phyloP scores from a whole-genome alignment of 306 rosid species.

The Ormosia emarginata region DNA sequence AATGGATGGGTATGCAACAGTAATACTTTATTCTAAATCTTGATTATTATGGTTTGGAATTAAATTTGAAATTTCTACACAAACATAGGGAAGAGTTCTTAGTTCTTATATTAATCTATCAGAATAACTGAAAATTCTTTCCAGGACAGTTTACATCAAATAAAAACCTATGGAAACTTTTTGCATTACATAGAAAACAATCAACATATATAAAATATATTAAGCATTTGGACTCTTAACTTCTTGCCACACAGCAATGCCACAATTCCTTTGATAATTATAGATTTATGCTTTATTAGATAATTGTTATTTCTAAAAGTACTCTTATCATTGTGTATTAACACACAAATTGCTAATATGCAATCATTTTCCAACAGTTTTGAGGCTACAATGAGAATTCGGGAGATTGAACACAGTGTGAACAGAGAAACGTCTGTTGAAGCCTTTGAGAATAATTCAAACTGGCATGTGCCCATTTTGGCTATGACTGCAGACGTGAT shows the following conservation, averaged over 20 bases:
- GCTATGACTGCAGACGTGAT: slow-evolving; percentile 98
- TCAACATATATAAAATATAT: background rate
- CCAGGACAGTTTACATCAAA: background rate
- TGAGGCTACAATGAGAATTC: slow-evolving; percentile 68
- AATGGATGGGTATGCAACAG: slow-evolving; percentile 84
- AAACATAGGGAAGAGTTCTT: background rate
- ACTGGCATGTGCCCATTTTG: slow-evolving; percentile 72
- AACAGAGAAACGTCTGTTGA: slow-evolving; percentile 44
- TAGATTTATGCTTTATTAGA: background rate
- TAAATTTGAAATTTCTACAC: slow-evolving; percentile 1
- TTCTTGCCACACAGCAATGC: background rate
- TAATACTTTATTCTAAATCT: background rate
- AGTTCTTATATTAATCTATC: background rate
- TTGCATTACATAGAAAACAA: background rate
- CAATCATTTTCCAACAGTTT: slow-evolving; percentile 45
- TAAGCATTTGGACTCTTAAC: background rate
- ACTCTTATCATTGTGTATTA: background rate
- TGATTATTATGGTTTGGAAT: background rate
- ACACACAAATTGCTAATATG: background rate
- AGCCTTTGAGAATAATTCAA: slow-evolving; percentile 28
- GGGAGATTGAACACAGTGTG: slow-evolving; percentile 51
- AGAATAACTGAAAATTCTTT: background rate
- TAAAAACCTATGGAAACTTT: background rate
- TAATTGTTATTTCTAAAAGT: background rate
- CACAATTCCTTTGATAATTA: background rate